These are phyloP conservation scores for Blastobotrys serpentis DNA, from an alignment of 1,139 yeast species.

Conservation along the genomic window DNA sequence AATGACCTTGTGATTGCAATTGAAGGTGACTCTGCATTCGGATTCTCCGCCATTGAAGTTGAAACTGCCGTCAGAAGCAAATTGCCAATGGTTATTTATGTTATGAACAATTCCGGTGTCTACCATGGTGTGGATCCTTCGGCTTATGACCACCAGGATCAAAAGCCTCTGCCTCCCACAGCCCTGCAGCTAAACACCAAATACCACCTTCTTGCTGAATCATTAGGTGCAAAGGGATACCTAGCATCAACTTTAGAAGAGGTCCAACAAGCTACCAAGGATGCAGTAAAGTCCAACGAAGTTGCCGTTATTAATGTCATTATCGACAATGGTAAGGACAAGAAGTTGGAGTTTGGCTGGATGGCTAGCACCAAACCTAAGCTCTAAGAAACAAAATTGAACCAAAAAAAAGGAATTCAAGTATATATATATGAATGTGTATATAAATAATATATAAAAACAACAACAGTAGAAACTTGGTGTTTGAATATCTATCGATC, in stretches of 20 bases:
- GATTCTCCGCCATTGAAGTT: constrained; percentile 63
- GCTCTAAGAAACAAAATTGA: constrained; percentile 15
- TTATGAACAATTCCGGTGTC: constrained; percentile 68
- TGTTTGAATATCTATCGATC: not conserved
- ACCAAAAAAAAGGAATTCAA: not conserved
- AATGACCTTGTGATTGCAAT: constrained; percentile 51
- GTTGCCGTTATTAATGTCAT: constrained; percentile 56
- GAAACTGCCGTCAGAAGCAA: constrained; percentile 59
- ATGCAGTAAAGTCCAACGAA: constrained; percentile 43
- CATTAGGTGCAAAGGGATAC: constrained; percentile 56
- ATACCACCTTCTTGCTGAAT: constrained; percentile 53
- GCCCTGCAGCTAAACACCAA: constrained; percentile 54
- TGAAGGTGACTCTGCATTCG: constrained; percentile 73
- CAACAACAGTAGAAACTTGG: not conserved
- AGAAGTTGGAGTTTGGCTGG: constrained; percentile 62
- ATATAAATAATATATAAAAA: constrained; percentile 1
- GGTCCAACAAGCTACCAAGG: constrained; percentile 40
- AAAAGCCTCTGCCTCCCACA: constrained; percentile 50
- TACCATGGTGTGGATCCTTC: constrained; percentile 55
- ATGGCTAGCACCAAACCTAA: constrained; percentile 48
- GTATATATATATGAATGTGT: constrained; percentile 3
- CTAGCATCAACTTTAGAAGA: constrained; percentile 45
- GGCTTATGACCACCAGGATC: constrained; percentile 27
- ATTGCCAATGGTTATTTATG: constrained; percentile 54
- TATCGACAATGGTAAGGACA: constrained; percentile 55